Conservation (phyloP, 495 filamentous ascomycete species). For the Parmelia sp. region DNA sequence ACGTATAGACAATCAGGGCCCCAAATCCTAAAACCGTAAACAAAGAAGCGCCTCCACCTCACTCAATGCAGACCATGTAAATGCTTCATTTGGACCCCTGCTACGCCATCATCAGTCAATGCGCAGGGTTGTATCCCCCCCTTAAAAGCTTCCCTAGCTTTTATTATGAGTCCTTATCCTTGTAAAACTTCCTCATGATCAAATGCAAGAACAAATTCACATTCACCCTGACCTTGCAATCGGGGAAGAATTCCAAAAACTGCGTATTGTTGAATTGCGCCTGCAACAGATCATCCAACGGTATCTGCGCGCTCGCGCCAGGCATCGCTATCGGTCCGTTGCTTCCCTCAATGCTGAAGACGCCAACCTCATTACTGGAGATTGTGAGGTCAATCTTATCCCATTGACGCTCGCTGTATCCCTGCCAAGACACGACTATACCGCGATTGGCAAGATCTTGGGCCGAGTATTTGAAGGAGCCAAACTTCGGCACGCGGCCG, state of each 20-base stretch:
- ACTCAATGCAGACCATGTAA: constrained; percentile 4
- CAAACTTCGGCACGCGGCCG: constrained; percentile 92
- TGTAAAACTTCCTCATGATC: constrained; percentile 98
- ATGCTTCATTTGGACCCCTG: not conserved
- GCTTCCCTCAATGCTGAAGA: constrained; percentile 88
- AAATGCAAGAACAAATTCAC: constrained; percentile 94
- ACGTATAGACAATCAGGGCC: not conserved
- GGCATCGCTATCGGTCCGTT: constrained; percentile 93
- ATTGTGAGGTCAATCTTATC: constrained; percentile 91
- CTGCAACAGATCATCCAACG: constrained; percentile 89
- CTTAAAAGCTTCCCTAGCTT: not conserved
- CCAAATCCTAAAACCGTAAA: not conserved
- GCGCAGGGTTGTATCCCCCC: too few relatives aligned
- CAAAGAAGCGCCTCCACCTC: not conserved
- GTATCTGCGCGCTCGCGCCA: constrained; percentile 81
- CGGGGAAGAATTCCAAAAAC: constrained; percentile 90
- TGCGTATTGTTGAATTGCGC: constrained; percentile 95
- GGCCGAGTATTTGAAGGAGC: constrained; percentile 92
- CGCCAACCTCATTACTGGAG: constrained; percentile 85
- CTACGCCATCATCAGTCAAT: constrained; percentile 8
- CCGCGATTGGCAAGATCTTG: constrained; percentile 86
- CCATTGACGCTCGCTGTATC: constrained; percentile 79
- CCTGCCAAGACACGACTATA: constrained; percentile 81
- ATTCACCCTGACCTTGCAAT: constrained; percentile 77
- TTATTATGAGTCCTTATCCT: constrained; percentile 32